Percentiles rank a stretch among this genome's conserved stretches.
phyloP scores from a whole-genome alignment of 768 basidiomycete genomes.

The Serendipita vermifera region DNA sequence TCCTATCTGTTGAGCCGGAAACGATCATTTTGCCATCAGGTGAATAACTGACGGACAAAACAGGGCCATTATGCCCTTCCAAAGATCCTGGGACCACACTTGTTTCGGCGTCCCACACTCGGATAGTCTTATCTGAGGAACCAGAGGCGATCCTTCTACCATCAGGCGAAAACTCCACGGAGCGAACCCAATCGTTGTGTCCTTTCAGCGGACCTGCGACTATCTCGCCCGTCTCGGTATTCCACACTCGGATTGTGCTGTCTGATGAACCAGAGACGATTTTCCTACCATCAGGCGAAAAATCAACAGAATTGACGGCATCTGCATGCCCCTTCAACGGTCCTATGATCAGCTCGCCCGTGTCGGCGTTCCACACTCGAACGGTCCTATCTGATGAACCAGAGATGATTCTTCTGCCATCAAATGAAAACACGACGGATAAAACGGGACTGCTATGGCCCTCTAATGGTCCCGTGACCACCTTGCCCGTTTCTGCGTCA shows the following conservation, averaged over 20 bases:
- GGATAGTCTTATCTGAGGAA: too few species aligned
- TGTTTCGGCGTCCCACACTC: too few species aligned
- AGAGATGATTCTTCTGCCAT: not conserved
- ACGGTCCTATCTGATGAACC: not conserved
- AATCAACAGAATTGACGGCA: not conserved
- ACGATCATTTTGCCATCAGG: too few species aligned
- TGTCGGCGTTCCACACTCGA: not conserved
- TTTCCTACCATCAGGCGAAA: not conserved
- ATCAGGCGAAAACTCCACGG: too few species aligned
- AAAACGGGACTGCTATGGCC: not conserved
- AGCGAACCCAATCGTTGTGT: not conserved
- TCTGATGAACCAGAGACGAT: not conserved
- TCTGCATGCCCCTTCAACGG: not conserved
- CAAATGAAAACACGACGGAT: not conserved
- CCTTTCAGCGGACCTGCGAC: not conserved
- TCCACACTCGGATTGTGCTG: not conserved
- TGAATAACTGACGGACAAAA: too few species aligned
- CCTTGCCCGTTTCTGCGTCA: not conserved
- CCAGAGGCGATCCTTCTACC: too few species aligned
- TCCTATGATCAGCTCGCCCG: not conserved
- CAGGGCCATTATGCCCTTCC: too few species aligned
- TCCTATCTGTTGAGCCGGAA: too few species aligned
- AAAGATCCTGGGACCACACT: too few species aligned
- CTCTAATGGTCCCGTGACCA: not conserved
- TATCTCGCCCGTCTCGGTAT: not conserved